Base-by-base conservation (phyloP, 1,139 yeast species). In the Scheffersomyces stambukii region DNA sequence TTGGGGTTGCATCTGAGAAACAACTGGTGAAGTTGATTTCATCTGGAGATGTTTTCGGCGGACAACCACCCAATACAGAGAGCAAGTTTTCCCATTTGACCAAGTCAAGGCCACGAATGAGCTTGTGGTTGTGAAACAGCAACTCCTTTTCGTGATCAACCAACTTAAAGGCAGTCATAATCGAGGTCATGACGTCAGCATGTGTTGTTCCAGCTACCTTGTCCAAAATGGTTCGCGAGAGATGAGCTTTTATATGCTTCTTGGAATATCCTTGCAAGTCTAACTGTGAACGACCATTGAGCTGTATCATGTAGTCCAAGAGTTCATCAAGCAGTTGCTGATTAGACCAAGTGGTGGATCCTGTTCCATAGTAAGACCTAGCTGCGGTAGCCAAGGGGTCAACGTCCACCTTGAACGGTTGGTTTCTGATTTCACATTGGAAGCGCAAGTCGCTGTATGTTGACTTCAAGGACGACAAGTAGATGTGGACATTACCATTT, bases 371-470 rank as follows among this genome's bases (percentile, higher is more conserved):
- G 28, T 36, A 32, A 11, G 40, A 33, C 3, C 21, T 29, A 11
- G 34, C 37, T 7, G 43, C 32, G 3, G 41, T 34, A 5, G 35
- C 46, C 18, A 54, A 33, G 8, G 46, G 58, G 39, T 42, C 41
- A 7, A 24, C 31, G 8, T 33, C 52, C 35, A 2, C 24, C 21
- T 35, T 31, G 31, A 30, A 37, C 13, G 22, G 21, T 7, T 37
- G 31, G 46, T 43, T 24, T 11, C 33, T 64, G 41, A 13, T 70
- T 66, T 32, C 68, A 29, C 91, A 62, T 38, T 86, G 79, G 35
- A 52, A 66, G 20, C 55, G 57, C 18, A 84, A 74, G 44, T 84
- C 93, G 17, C 66, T 64, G 57, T 83, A 69, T 10, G 86, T 61
- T 24, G 71, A 74, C 31, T 68, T 65, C 23, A 88, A 70, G 4